Evolutionary conservation across 192 early-diverging fungal genomes (phyloP).

Genomic region (Coemansia nantahalensis): DNA sequence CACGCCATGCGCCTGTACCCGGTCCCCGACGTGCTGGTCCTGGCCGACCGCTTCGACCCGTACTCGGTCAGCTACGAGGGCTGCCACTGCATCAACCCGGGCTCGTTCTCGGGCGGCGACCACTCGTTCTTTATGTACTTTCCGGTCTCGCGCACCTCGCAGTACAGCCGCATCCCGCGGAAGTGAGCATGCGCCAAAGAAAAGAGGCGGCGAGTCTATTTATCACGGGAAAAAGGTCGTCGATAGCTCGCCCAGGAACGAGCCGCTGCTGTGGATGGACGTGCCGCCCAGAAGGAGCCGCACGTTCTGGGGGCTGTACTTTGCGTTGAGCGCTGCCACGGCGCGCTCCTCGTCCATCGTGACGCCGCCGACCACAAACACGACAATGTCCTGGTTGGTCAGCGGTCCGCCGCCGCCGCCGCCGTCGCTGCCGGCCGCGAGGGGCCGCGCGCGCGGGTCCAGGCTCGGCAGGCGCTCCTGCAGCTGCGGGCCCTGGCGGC

Average conservation of each 20-base stretch:
- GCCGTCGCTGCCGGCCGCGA: constrained; percentile 26
- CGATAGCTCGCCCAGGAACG: constrained; percentile 46
- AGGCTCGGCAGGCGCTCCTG: constrained; percentile 56
- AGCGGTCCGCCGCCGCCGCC: too few species aligned
- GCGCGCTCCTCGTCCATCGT: constrained; percentile 92
- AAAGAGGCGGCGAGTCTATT: neutral
- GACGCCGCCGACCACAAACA: constrained; percentile 95
- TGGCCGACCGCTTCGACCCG: constrained; percentile 84
- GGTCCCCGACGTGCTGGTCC: constrained; percentile 76
- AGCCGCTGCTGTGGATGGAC: constrained; percentile 74
- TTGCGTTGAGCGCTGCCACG: constrained; percentile 79
- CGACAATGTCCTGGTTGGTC: constrained; percentile 91
- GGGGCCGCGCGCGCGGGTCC: constrained; percentile 33
- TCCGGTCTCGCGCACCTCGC: constrained; percentile 56
- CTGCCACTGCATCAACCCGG: constrained; percentile 80
- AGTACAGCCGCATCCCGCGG: constrained; percentile 47
- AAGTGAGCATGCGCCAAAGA: constrained; percentile 4
- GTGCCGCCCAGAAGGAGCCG: constrained; percentile 91
- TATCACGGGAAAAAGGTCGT: constrained; percentile 31
- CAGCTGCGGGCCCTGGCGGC: constrained; percentile 45
- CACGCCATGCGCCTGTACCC: constrained; percentile 87
- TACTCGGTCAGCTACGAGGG: constrained; percentile 74
- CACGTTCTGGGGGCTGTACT: constrained; percentile 62
- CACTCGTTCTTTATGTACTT: constrained; percentile 74
- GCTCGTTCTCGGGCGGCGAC: constrained; percentile 61